Base-by-base conservation (phyloP, 2,329 filamentous ascomycete species). In the Penicillium nordicum region DNA sequence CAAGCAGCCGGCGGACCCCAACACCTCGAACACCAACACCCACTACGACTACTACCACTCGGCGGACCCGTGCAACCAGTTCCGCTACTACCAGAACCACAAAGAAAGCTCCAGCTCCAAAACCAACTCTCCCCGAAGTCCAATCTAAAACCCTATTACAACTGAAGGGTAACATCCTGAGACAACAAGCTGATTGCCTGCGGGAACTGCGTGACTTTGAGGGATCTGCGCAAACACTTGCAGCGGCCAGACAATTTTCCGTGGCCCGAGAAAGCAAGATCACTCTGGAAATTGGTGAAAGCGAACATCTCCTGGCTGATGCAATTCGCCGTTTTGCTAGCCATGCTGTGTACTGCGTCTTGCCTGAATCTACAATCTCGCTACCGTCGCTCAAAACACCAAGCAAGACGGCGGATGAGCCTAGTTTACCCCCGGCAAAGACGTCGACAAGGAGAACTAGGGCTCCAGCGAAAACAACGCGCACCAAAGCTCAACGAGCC, bases 341-440 rank as follows among this genome's bases (percentile, higher is more conserved):
- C 5, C 90, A 96, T 72, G 87, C 92, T 3, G 88, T 94, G 4
- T 95, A 93, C 72, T 95, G 90, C 18, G 89, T 93, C 10, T 82
- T 97, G 16, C 90, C 93, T 44, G 94, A 99, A 67, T 97, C 94
- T 0, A 96, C 92, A 0, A 86, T 97, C 27, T 95, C 92, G 0
- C 88, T 93, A 57, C 91, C 92, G 1, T 86, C 90, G 0, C 79
- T 93, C 68, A 72, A 61, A 70, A 74, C 58, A 56, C 63, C 68
- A 5, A 59, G 49, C 38, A 70, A 67, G 48, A 55, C 67, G 16
- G 57, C 63, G 29, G 65, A 75, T 27, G 81, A 81, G 34, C 76
- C 75, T 58, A 61, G 57, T n/a, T 62, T 66, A 29, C 64, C 71
- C 11, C 40, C 57, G 18, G 25, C 40, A 18, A 72, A 69, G 52